Conservation (phyloP, 2,329 filamentous ascomycete genomes). For the Metarhizium humberi region DNA sequence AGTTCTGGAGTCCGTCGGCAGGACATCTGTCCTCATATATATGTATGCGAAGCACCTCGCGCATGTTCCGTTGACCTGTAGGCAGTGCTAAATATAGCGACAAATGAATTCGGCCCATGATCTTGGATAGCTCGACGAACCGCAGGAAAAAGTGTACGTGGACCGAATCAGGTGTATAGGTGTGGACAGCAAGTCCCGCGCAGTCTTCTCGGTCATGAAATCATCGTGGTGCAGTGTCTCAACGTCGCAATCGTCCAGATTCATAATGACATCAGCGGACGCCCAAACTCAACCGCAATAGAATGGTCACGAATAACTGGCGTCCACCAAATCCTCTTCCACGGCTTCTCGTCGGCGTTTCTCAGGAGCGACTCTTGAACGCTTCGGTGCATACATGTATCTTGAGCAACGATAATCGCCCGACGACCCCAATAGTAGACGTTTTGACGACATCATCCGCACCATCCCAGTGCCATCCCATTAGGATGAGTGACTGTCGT, state of each 20-base stretch:
- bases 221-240: conserved; percentile 96
- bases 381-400: conserved; percentile 94
- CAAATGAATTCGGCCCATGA: conserved; percentile 92
- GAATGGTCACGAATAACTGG: conserved; percentile 92
- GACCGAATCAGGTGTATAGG: conserved; percentile 54
- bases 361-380: conserved; percentile 92
- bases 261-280: conserved; percentile 91
- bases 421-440: conserved; percentile 98
- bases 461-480: conserved; percentile 99
- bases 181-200: conserved; percentile 56
- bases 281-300: conserved; percentile 88
- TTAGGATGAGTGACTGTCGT: conserved; percentile 77
- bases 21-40: conserved; percentile 68
- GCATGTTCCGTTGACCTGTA: conserved; percentile 81
- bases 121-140: conserved; percentile 95
- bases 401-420: conserved; percentile 90
- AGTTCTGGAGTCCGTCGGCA: conserved; percentile 96
- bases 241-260: conserved; percentile 93
- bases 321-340: conserved; percentile 99
- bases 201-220: conserved; percentile 82
- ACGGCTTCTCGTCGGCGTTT: conserved; percentile 80
- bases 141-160: conserved; percentile 97
- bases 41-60: conserved; percentile 80
- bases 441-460: conserved; percentile 99
- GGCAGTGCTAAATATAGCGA: conserved; percentile 96